Conservation (phyloP, 306 rosid species). For the Quercus mongolica region DNA sequence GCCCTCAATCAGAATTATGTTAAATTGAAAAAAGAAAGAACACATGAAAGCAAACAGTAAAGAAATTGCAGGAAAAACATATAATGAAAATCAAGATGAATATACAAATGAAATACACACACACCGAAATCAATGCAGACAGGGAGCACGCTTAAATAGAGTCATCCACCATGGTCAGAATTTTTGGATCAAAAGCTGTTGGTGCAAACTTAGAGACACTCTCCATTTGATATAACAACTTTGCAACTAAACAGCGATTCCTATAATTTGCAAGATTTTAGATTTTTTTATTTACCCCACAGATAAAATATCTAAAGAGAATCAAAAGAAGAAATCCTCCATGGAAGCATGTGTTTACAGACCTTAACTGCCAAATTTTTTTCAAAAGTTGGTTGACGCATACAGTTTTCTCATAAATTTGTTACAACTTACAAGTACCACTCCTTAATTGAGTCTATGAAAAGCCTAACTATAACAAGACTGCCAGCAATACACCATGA, state of each 20-base stretch:
- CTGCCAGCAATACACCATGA: not conserved
- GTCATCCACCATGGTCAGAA: not conserved
- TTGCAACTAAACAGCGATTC: too few species aligned
- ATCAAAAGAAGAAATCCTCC: not conserved
- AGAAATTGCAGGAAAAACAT: not conserved
- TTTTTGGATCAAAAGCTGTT: not conserved
- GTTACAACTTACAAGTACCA: not conserved
- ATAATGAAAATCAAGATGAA: not conserved
- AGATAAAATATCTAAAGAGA: too few species aligned
- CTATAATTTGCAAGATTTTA: too few species aligned
- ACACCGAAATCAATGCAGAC: not conserved
- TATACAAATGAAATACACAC: not conserved
- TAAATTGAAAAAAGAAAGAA: not conserved
- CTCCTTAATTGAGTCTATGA: not conserved
- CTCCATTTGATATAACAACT: too few species aligned
- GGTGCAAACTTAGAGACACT: not conserved
- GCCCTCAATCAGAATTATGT: constrained; percentile 9
- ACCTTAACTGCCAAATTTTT: not conserved
- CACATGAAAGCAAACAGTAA: not conserved
- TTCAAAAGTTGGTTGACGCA: not conserved
- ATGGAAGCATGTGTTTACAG: not conserved
- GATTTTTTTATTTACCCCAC: too few species aligned
- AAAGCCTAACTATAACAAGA: not conserved
- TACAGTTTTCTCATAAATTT: not conserved
- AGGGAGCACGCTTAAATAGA: not conserved